These are phyloP conservation scores for Lasiosphaeria hispida DNA, from an alignment of 495 filamentous ascomycete species.

Conservation along the genomic window DNA sequence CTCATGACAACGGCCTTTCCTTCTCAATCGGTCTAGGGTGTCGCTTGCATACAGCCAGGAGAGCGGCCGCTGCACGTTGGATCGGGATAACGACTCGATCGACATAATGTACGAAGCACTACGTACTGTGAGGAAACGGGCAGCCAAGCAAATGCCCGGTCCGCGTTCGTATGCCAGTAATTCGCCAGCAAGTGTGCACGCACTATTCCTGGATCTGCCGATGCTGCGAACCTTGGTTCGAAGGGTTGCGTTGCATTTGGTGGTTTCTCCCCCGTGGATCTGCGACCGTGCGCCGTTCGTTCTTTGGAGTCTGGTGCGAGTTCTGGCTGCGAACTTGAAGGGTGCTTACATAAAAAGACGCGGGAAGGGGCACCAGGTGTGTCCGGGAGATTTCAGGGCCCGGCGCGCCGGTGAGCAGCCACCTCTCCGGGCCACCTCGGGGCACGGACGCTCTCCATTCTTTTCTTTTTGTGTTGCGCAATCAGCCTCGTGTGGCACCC, in stretches of 20 bases:
- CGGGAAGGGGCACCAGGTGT: neutral
- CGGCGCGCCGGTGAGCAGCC: neutral
- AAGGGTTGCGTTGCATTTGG: slow-evolving; percentile 13
- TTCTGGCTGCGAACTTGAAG: no score
- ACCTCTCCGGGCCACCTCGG: neutral
- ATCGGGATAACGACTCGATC: slow-evolving; percentile 2
- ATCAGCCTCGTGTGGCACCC: slow-evolving; percentile 20
- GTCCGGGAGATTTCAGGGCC: neutral
- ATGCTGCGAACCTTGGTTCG: slow-evolving; percentile 9
- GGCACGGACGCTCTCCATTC: slow-evolving; percentile 3
- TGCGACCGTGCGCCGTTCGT: neutral
- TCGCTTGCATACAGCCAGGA: slow-evolving; percentile 10
- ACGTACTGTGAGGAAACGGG: neutral
- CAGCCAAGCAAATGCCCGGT: neutral
- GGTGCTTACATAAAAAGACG: slow-evolving; percentile 2
- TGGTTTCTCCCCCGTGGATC: neutral
- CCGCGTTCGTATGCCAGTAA: neutral
- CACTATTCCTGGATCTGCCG: slow-evolving; percentile 18
- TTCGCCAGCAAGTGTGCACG: neutral
- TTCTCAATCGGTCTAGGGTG: neutral
- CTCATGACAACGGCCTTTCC: slow-evolving; percentile 2
- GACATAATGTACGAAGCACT: neutral
- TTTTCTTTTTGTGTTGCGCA: slow-evolving; percentile 7
- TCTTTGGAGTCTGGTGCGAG: neutral
- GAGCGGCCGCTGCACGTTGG: neutral